Conservation (phyloP, 192 early-diverging fungal species). For the Helicostylum pulchrum region DNA sequence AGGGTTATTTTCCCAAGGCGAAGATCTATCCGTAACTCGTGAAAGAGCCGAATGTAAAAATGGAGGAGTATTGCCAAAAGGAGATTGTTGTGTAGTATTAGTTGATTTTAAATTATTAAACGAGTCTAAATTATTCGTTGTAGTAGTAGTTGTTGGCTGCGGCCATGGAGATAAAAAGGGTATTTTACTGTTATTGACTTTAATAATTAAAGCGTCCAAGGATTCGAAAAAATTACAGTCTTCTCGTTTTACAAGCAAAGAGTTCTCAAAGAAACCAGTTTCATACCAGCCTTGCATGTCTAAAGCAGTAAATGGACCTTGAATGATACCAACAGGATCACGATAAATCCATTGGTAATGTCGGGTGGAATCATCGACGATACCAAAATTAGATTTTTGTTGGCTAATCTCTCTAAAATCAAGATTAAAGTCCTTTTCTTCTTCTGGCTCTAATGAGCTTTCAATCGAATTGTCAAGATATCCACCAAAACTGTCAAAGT, state of each 20-base stretch:
- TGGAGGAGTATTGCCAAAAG: no score
- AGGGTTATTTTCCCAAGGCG: no score
- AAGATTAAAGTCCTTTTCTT: not conserved
- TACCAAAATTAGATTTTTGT: not conserved
- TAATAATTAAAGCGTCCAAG: slow-evolving; percentile 55
- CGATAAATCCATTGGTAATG: slow-evolving; percentile 73
- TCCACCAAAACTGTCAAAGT: not conserved
- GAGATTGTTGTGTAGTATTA: no score
- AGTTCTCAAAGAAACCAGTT: slow-evolving; percentile 77
- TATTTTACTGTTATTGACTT: slow-evolving; percentile 59
- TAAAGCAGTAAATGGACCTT: slow-evolving; percentile 83
- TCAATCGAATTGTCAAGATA: not conserved
- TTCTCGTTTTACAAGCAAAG: slow-evolving; percentile 78
- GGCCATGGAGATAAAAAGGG: slow-evolving; percentile 55
- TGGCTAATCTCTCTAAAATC: not conserved
- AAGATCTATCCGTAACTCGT: no score
- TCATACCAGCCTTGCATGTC: slow-evolving; percentile 97
- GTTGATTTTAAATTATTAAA: no score
- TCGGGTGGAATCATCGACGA: slow-evolving; percentile 12
- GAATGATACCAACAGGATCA: slow-evolving; percentile 79
- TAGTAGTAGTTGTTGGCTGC: no score
- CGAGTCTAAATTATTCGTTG: no score
- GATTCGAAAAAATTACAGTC: slow-evolving; percentile 78
- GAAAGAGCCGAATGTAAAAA: no score
- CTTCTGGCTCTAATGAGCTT: not conserved